Conservation (phyloP, 2,329 filamentous ascomycete species). For the Fusarium luffae region DNA sequence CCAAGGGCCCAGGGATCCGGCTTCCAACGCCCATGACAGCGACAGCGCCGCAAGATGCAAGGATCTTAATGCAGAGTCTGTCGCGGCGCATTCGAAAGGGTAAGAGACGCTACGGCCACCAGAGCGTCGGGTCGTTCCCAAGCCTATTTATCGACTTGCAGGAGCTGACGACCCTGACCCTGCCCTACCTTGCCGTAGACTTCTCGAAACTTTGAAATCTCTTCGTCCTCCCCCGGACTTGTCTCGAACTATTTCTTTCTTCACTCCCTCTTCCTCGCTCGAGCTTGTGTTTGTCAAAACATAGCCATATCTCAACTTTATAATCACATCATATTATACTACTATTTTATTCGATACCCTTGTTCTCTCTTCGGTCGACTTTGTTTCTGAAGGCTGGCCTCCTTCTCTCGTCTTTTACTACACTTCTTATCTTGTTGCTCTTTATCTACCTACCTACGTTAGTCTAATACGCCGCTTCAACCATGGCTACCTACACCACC, state of each 20-base stretch:
- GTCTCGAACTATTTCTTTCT: constrained; percentile 31
- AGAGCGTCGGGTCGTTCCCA: constrained; percentile 43
- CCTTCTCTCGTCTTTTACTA: constrained; percentile 29
- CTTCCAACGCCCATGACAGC: constrained; percentile 23
- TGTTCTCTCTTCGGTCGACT: constrained; percentile 30
- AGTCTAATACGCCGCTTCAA: constrained; percentile 21
- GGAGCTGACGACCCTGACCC: constrained; percentile 36
- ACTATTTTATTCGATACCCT: constrained; percentile 22
- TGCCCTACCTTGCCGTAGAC: neutral
- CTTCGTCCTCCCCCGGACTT: constrained; percentile 33
- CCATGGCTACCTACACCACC: constrained; percentile 36
- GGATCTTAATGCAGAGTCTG: constrained; percentile 43
- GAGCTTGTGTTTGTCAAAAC: constrained; percentile 20
- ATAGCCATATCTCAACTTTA: neutral
- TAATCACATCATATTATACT: constrained; percentile 24
- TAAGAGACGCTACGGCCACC: constrained; percentile 45
- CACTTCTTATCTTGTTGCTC: constrained; percentile 22
- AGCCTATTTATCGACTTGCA: constrained; percentile 32
- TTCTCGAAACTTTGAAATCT: constrained; percentile 41
- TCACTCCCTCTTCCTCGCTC: constrained; percentile 20
- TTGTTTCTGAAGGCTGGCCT: constrained; percentile 44
- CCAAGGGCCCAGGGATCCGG: constrained; percentile 35
- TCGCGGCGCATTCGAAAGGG: constrained; percentile 40
- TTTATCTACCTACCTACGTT: constrained; percentile 7
- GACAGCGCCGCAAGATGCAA: constrained; percentile 40